Base-by-base conservation (phyloP, 2,329 filamentous ascomycete species). In the Xylariaceae sp. region DNA sequence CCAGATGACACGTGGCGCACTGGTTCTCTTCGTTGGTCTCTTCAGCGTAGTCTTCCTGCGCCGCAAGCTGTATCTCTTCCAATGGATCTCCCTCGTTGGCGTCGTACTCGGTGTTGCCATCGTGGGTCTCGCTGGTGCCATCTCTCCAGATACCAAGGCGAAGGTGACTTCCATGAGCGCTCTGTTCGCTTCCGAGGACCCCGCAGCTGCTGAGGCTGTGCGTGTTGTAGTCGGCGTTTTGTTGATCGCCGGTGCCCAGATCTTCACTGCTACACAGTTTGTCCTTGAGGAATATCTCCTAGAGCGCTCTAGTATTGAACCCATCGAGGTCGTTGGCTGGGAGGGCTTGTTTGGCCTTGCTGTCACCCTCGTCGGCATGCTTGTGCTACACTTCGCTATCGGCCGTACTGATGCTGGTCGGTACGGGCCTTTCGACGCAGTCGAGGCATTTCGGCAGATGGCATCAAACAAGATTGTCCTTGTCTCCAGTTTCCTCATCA, bases 231-330 rank as follows among this genome's bases (percentile, higher is more conserved):
- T 96, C 22, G 93, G 93, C 22, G 86, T 98, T 14, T 71, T 93
- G 19, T 75, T 97, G 45, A 97, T 98, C 63, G 93, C 93, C 3
- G 86, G 86, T 3, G 93, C 92, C 1, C 93, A 98, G 69, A 86
- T 98, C 62, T 97, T 98, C 65, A 97, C 93, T 0, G 93, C 93
- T 1, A 88, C 88, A 1, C 93, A 98, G 66, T 98, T 97, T 60
- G 93, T 97, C 20, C 71, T 95, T 3, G 93, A 98, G 67, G 93
- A 98, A 71, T 93, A 85, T 74, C 89, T 98, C 54, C 78, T 98
- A 3, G 77, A 81, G 63, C 70, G 74, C 47, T 80, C 75, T 1
- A 59, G 69, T 19, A 77, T 82, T 38, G 87, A 93, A 58, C 92
- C 93, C 1, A 81, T 98, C 53, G 84, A 83, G 59, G 89, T 96